phyloP scores from a whole-genome alignment of 2,329 filamentous ascomycete species.

The Pseudocercospora macadamiae region DNA sequence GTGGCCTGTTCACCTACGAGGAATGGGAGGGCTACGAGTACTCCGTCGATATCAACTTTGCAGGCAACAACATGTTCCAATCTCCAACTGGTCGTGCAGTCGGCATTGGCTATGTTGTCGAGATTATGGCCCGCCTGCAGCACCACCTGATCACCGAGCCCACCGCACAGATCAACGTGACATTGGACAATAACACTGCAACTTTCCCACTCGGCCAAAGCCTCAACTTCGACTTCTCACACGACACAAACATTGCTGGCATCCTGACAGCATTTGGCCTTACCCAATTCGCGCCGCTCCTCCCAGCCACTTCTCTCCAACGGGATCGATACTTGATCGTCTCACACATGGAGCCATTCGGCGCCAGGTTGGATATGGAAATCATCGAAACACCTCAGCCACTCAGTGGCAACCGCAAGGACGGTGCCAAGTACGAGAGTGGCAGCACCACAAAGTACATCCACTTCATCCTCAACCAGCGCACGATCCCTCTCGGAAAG shows the following conservation, averaged over 20 bases:
- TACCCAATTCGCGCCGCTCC: constrained; percentile 65
- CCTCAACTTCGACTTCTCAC: constrained; percentile 76
- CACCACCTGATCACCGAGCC: constrained; percentile 57
- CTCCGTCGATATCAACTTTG: constrained; percentile 67
- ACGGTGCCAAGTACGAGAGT: constrained; percentile 49
- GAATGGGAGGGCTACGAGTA: constrained; percentile 74
- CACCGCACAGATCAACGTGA: constrained; percentile 61
- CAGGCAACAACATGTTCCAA: constrained; percentile 63
- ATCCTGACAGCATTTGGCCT: constrained; percentile 74
- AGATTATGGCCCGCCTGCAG: constrained; percentile 70
- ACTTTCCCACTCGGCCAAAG: constrained; percentile 76
- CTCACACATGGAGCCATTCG: constrained; percentile 71
- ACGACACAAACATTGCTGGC: constrained; percentile 63
- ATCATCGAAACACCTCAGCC: constrained; percentile 70
- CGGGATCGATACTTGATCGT: constrained; percentile 64
- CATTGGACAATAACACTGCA: constrained; percentile 65
- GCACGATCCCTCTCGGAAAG: constrained; percentile 68
- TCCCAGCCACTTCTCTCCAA: constrained; percentile 60
- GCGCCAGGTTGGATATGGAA: constrained; percentile 72
- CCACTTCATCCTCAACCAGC: constrained; percentile 70
- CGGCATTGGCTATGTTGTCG: constrained; percentile 74
- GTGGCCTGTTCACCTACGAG: constrained; percentile 71
- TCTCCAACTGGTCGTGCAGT: constrained; percentile 69
- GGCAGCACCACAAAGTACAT: constrained; percentile 65
- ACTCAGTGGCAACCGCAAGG: constrained; percentile 57